Evolutionary conservation across 2,329 filamentous ascomycete genomes (phyloP).

Genomic region (Fusarium buharicum): DNA sequence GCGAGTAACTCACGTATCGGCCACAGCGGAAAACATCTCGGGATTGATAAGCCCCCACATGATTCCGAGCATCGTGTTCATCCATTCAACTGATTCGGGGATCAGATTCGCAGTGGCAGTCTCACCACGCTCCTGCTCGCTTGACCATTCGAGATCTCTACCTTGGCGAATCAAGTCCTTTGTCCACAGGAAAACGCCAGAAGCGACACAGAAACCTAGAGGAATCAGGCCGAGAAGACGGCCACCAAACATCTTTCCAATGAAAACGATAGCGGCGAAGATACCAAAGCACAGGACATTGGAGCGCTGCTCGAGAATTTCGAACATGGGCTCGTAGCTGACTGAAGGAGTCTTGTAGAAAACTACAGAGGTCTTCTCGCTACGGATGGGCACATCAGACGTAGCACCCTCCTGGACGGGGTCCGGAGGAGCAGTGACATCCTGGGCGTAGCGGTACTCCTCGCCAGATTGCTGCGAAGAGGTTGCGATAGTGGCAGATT

Average conservation of each 20-base stretch:
- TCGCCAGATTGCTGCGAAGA: conserved; percentile 75
- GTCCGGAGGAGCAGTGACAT: conserved; percentile 90
- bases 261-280: conserved; percentile 76
- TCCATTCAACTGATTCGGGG: conserved; percentile 94
- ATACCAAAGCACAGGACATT: conserved; percentile 75
- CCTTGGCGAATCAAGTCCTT: conserved; percentile 87
- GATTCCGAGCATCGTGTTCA: conserved; percentile 87
- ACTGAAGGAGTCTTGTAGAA: conserved; percentile 94
- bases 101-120: conserved; percentile 89
- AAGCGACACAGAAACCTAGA: conserved; percentile 75
- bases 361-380: conserved; percentile 94
- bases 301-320: conserved; percentile 77
- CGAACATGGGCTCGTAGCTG: conserved; percentile 90
- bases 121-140: conserved; percentile 85
- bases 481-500: conserved; percentile 77
- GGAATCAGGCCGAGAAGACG: conserved; percentile 80
- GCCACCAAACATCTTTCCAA: conserved; percentile 84
- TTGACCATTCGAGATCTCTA: conserved; percentile 85
- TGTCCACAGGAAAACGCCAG: conserved; percentile 87
- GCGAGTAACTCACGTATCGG: conserved; percentile 71
- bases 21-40: conserved; percentile 90
- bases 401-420: conserved; percentile 84
- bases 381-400: conserved; percentile 93
- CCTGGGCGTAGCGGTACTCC: conserved; percentile 86
- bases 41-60: conserved; percentile 94